Conservation (phyloP, 257 asterid genomes). For the Coffea eugenioides region DNA sequence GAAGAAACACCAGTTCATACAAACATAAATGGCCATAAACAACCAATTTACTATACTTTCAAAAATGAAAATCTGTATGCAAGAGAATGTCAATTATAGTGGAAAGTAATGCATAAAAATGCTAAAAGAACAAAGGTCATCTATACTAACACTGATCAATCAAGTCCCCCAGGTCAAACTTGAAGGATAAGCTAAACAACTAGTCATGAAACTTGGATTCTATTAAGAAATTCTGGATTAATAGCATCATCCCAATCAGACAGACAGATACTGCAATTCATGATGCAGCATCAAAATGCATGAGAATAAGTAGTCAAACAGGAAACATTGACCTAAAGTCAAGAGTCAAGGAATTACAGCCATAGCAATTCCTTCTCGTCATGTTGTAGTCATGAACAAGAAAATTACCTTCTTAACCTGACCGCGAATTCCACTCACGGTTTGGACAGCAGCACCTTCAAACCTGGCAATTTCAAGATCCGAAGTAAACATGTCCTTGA, state of each 20-base stretch:
- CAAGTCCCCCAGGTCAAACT: not conserved
- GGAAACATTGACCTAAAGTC: not conserved
- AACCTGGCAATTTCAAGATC: slow-evolving; percentile 98
- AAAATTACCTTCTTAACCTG: slow-evolving; percentile 89
- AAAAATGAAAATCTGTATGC: not conserved
- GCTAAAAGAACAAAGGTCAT: not conserved
- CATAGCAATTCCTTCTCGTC: not conserved
- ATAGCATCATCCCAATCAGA: not conserved
- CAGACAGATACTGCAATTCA: not conserved
- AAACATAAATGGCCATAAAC: not conserved
- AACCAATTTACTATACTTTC: not conserved
- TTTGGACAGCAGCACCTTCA: slow-evolving; percentile 90
- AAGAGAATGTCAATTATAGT: not conserved
- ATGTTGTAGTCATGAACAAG: slow-evolving; percentile 6
- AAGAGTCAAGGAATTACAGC: not conserved
- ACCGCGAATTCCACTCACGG: slow-evolving; percentile 96
- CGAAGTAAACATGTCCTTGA: slow-evolving; percentile 95
- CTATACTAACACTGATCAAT: not conserved
- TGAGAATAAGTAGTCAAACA: not conserved
- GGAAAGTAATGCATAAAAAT: not conserved
- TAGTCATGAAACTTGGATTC: not conserved
- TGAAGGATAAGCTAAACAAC: not conserved
- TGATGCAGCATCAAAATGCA: not conserved
- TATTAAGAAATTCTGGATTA: not conserved
- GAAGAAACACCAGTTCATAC: not conserved